Evolutionary conservation across 1,284 basidiomycete species (phyloP).

Genomic region (Melampsora medusae): DNA sequence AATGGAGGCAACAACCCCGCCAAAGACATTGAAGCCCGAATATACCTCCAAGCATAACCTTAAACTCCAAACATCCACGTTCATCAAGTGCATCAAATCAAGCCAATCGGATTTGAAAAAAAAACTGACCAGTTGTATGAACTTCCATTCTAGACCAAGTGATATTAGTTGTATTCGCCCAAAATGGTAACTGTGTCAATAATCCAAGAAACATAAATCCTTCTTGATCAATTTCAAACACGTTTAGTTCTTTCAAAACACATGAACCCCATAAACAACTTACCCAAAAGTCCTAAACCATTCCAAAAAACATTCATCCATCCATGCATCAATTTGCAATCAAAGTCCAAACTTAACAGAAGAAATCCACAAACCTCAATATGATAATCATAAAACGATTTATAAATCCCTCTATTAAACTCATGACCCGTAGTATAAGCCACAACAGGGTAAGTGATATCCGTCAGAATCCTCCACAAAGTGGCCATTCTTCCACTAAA

Average conservation of each 20-base stretch:
- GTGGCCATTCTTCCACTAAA: conserved; percentile 89
- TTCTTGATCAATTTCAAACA: no score
- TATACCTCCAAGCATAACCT: conserved; percentile 57
- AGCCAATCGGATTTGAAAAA: no score
- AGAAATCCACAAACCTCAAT: conserved; percentile 19
- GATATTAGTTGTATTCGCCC: conserved; percentile 98
- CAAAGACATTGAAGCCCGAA: conserved; percentile 94
- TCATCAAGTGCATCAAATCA: no score
- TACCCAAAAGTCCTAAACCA: conserved; percentile 91
- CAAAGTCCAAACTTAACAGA: no score
- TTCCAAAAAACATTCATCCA: conserved; percentile 57
- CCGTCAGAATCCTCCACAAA: conserved; percentile 88
- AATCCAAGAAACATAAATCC: no score
- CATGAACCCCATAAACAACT: conserved; percentile 58
- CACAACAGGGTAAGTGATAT: conserved; percentile 93
- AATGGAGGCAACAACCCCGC: conserved; percentile 91
- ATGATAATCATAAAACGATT: conserved; percentile 44
- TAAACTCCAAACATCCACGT: conserved; percentile 59
- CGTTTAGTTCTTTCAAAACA: no score
- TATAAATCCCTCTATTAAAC: conserved; percentile 49
- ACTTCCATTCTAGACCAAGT: conserved; percentile 95
- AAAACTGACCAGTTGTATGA: conserved; percentile 82
- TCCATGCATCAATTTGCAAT: no score
- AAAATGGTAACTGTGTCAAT: conserved; percentile 98
- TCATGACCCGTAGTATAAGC: conserved; percentile 87